Base-by-base conservation (phyloP, 2,329 filamentous ascomycete species). In the Cladosporium austrohemisphaericum region DNA sequence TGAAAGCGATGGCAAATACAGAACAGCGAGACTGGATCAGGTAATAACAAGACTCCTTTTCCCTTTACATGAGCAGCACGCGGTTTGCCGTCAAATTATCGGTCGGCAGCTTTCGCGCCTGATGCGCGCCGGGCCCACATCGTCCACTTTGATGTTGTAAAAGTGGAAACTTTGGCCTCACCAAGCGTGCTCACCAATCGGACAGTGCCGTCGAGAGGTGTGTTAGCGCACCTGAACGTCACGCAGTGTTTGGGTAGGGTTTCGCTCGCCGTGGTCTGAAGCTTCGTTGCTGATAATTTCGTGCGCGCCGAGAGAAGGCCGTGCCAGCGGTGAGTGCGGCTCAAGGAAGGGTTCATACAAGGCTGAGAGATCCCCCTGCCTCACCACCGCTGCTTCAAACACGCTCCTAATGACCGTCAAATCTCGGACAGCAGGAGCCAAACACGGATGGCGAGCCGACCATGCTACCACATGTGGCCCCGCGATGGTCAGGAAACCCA, bases 91-190 rank as follows among this genome's bases (percentile, higher is more conserved):
- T 47, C 33, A 38, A 47, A 47, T 47, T 22, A 38, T 47, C 44
- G 44, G 44, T 45, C 44, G 41, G 31, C 41, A 45, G 41, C 33
- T 36, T 31, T 36, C 41, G 43, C 31, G 43, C 43, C 19, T 47
- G 32, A 47, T 36, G 44, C 33, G 33, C 33, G 33, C 25, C 44
- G 33, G 44, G 33, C 44, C 44, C 44, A 47, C 44, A 37, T 38
- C 11, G 44, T 38, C 16, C 44, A 47, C 44, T 37, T 47, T 22
- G 33, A 29, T 22, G 33, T 23, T 37, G 44, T 33, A 47, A 47
- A 47, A 47, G 44, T 47, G 44, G 44, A 47, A 38, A 41, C 44
- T 33, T 33, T 47, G 33, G 31, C 25, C 38, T 41, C 26, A 28
- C 38, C 38, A 31, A 31, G 22, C 38, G 20, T 26, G 14, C 33